A percentile compares a stretch with the other conserved stretches of the same genome.
Conservation (phyloP, 1,284 basidiomycete genomes). For the Trametes sp. region DNA sequence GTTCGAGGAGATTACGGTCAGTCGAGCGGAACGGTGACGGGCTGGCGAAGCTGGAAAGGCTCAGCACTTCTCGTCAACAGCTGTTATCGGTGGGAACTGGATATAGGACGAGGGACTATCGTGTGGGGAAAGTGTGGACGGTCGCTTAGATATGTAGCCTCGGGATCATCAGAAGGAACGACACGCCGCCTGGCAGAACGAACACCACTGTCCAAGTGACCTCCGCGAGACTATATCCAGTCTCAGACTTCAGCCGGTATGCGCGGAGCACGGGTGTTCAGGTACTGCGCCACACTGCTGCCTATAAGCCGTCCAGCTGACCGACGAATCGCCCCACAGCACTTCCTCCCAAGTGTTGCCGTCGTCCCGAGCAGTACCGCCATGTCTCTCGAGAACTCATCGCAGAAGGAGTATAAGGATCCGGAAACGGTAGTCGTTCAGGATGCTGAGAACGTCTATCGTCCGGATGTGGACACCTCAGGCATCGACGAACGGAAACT, state of each 20-base stretch:
- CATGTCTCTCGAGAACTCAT: conserved; percentile 8
- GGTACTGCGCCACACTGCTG: conserved; percentile 1
- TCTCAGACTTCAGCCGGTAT: conserved; percentile 1
- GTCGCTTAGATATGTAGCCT: conserved; percentile 21
- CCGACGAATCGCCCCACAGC: neutral
- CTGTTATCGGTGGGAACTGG: neutral
- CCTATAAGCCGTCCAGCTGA: conserved; percentile 1
- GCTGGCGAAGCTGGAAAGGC: neutral
- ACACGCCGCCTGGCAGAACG: conserved; percentile 14
- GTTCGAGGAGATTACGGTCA: neutral
- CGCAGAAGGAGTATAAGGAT: conserved; percentile 29
- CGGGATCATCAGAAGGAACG: conserved; percentile 11
- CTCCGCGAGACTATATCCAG: conserved; percentile 1
- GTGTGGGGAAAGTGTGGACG: neutral
- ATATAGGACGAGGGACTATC: conserved; percentile 7
- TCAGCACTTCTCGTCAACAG: neutral
- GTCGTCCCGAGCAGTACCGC: neutral
- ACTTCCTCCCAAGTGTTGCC: neutral
- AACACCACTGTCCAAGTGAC: conserved; percentile 19
- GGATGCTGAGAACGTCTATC: conserved; percentile 46
- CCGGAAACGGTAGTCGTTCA: conserved; percentile 25
- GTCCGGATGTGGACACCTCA: conserved; percentile 59
- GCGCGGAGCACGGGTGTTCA: conserved; percentile 1
- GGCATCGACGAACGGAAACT: conserved; percentile 66
- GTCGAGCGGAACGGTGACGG: neutral